phyloP scores from a whole-genome alignment of 306 rosid species.

The Corylus heterophylla region DNA sequence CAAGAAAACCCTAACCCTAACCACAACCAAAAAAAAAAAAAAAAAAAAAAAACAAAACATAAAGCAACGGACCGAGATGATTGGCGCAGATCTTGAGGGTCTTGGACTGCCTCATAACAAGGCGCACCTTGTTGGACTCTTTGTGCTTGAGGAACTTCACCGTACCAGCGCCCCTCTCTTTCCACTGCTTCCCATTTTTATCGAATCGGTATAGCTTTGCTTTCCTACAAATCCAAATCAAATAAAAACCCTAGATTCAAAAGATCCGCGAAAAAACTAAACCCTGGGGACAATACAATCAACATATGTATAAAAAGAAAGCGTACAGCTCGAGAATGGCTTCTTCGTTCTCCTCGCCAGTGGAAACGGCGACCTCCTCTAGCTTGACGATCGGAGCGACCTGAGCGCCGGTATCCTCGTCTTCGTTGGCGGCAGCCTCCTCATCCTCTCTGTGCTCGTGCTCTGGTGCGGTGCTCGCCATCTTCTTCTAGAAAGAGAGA shows the following conservation, averaged over 20 bases:
- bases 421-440: constrained; percentile 76
- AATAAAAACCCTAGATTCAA: constrained; percentile 11
- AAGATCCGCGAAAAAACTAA: constrained; percentile 1
- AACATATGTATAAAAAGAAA: not conserved
- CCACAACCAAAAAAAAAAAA: not conserved
- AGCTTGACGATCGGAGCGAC: constrained; percentile 94
- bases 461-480: constrained; percentile 79
- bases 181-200: constrained; percentile 87
- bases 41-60: not conserved
- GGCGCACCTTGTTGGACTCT: constrained; percentile 65
- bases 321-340: constrained; percentile 75
- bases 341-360: constrained; percentile 85
- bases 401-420: constrained; percentile 97
- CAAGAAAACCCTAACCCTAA: constrained; percentile 11
- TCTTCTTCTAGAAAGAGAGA: constrained; percentile 12
- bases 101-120: constrained; percentile 88
- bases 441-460: constrained; percentile 87
- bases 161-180: constrained; percentile 87
- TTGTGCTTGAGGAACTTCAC: constrained; percentile 80
- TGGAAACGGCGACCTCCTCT: constrained; percentile 68
- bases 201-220: constrained; percentile 94
- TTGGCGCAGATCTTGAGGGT: constrained; percentile 94
- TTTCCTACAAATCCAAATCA: constrained; percentile 44
- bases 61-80: constrained; percentile 59
- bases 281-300: not conserved